phyloP scores from a whole-genome alignment of 768 basidiomycete genomes.

The Tulasnella calospora region DNA sequence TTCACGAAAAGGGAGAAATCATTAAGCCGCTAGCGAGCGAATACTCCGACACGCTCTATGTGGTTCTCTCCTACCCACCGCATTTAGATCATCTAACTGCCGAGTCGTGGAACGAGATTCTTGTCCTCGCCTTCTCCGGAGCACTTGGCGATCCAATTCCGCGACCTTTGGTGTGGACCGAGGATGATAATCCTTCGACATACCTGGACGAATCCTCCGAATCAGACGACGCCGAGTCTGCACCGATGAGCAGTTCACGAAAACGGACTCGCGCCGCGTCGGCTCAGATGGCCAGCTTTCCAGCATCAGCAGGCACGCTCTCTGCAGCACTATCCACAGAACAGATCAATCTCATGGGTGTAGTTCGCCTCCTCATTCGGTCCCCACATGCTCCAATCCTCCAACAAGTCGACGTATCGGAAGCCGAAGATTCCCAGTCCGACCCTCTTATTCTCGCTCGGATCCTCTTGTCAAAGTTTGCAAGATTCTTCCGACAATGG shows the following conservation, averaged over 20 bases:
- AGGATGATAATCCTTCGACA: constrained; percentile 31
- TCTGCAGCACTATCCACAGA: constrained; percentile 40
- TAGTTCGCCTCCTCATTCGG: constrained; percentile 57
- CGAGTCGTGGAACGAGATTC: constrained; percentile 59
- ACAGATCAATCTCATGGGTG: constrained; percentile 65
- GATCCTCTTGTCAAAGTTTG: constrained; percentile 55
- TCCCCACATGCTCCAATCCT: constrained; percentile 50
- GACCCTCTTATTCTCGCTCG: constrained; percentile 41
- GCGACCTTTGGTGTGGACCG: constrained; percentile 35
- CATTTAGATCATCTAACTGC: constrained; percentile 74
- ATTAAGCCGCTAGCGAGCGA: constrained; percentile 65
- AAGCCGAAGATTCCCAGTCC: constrained; percentile 41
- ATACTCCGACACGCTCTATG: constrained; percentile 72
- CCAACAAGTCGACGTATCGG: not conserved
- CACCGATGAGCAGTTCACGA: constrained; percentile 37
- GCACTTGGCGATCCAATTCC: constrained; percentile 56
- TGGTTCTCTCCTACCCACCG: constrained; percentile 58
- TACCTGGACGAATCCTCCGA: constrained; percentile 32
- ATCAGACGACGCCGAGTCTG: constrained; percentile 30
- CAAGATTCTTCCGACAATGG: constrained; percentile 60
- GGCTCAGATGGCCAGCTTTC: constrained; percentile 29
- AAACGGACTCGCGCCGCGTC: constrained; percentile 35
- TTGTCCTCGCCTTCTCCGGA: constrained; percentile 71
- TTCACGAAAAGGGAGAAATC: constrained; percentile 52
- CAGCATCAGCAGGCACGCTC: constrained; percentile 31